Percentiles rank a stretch among this genome's conserved stretches.
Evolutionary conservation across 805 yeast genomes (phyloP).

Genomic region (Wickerhamomyces subpelliculosus): DNA sequence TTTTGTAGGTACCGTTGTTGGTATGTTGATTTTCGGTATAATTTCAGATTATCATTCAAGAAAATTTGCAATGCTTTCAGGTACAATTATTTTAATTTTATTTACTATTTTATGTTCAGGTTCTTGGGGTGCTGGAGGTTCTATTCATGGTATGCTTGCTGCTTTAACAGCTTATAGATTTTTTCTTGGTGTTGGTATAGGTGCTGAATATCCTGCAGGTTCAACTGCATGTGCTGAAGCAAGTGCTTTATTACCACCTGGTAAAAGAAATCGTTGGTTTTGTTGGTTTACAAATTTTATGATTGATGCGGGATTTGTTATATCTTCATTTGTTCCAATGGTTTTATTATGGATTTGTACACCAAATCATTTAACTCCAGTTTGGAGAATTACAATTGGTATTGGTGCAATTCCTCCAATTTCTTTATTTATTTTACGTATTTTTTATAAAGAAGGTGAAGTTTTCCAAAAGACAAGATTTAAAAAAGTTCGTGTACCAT

Average conservation of each 20-base stretch:
- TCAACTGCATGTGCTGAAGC: slow-evolving; percentile 94
- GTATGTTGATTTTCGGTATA: slow-evolving; percentile 76
- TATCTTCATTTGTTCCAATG: slow-evolving; percentile 79
- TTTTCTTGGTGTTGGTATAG: slow-evolving; percentile 86
- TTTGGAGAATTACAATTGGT: slow-evolving; percentile 90
- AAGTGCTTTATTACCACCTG: slow-evolving; percentile 68
- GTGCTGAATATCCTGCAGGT: slow-evolving; percentile 93
- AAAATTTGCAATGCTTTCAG: slow-evolving; percentile 74
- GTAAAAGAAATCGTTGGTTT: slow-evolving; percentile 83
- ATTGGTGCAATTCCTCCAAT: slow-evolving; percentile 87
- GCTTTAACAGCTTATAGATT: slow-evolving; percentile 82
- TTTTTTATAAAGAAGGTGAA: slow-evolving; percentile 67
- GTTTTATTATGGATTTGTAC: slow-evolving; percentile 80
- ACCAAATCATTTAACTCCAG: slow-evolving; percentile 60
- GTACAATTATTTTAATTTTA: slow-evolving; percentile 67
- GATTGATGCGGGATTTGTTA: slow-evolving; percentile 85
- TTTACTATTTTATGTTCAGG: slow-evolving; percentile 79
- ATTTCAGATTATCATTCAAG: slow-evolving; percentile 76
- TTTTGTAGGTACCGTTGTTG: slow-evolving; percentile 86
- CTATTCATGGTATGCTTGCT: slow-evolving; percentile 70
- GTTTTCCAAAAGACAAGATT: slow-evolving; percentile 66
- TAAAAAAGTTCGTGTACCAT: slow-evolving; percentile 58
- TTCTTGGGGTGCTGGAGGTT: slow-evolving; percentile 71
- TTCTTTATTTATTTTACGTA: slow-evolving; percentile 68
- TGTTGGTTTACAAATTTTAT: slow-evolving; percentile 81